Conservation (phyloP, 768 basidiomycete genomes). For the Naganishia randhawae region DNA sequence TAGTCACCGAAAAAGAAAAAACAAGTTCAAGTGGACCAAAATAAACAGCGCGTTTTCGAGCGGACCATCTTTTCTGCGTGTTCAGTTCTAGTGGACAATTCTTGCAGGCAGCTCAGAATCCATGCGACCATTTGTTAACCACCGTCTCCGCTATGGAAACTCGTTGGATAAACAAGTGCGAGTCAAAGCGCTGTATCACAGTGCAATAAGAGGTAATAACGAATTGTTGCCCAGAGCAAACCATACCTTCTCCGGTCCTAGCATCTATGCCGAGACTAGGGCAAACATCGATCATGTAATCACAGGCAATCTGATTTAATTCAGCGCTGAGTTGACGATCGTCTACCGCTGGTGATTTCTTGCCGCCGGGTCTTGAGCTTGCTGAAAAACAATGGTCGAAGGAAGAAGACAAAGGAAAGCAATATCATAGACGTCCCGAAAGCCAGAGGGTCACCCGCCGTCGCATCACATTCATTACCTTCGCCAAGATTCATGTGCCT, state of each 20-base stretch:
- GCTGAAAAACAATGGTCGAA: conserved; percentile 20
- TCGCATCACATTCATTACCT: conserved; percentile 35
- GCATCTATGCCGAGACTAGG: conserved; percentile 40
- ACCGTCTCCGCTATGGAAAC: too few relatives aligned
- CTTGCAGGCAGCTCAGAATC: too few relatives aligned
- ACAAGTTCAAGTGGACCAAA: too few relatives aligned
- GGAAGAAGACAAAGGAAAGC: background rate
- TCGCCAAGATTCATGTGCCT: conserved; percentile 64
- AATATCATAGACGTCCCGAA: background rate
- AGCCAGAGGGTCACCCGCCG: conserved; percentile 30
- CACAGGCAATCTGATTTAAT: conserved; percentile 30
- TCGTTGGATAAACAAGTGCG: background rate
- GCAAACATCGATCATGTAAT: conserved; percentile 43
- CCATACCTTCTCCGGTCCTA: conserved; percentile 37
- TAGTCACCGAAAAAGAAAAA: too few relatives aligned
- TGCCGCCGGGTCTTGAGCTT: conserved; percentile 16
- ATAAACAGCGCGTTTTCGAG: too few relatives aligned
- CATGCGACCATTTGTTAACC: too few relatives aligned
- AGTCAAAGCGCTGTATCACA: background rate
- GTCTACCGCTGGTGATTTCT: background rate
- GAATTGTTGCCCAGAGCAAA: conserved; percentile 44
- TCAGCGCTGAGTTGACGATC: conserved; percentile 21
- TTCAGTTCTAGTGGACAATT: too few relatives aligned
- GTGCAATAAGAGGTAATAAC: conserved; percentile 31
- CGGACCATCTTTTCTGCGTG: too few relatives aligned